Base-by-base conservation (phyloP, 2,329 filamentous ascomycete species). In the Aspergillus bombycis region DNA sequence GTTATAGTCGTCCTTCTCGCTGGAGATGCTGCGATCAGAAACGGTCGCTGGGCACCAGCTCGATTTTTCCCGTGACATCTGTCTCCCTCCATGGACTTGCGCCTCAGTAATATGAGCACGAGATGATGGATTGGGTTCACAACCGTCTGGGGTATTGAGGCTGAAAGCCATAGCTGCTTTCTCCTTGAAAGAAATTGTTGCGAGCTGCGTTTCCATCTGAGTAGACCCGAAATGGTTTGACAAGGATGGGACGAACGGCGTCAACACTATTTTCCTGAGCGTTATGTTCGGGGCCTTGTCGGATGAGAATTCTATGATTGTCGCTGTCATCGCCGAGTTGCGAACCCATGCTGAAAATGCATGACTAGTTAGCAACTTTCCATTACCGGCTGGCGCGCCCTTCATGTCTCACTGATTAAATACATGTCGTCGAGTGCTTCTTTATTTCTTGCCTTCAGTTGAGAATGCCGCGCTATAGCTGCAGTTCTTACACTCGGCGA, bases 391-490 rank as follows among this genome's bases (percentile, higher is more conserved):
- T 30, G 34, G 45, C 32, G 14, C 43, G 9, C 48, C 21, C 7
- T 30, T 63, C 70, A 70, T 68, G 69, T 81, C 87, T 92, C 91
- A 93, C 89, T 83, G 89, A 93, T 91, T 71, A 94, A 94, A 93
- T 84, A 67, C 68, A 91, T 89, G 82, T 81, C 82, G 83, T 91
- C 91, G 92, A 94, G 91, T 94, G 84, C 88, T 87, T 87, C 75
- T 72, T 23, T 76, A 87, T 73, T 68, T 74, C 69, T 71, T 90
- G 71, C 75, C 75, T 78, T 79, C 91, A 87, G 88, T 88, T 83
- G 90, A 94, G 91, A 95, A 95, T 94, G 91, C 89, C 88, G 92
- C 91, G 83, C 85, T 89, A 84, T 86, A 89, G 91, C 91, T 90
- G 91, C 93, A 96, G 83, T 96, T 96, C 92, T 93, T 78, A 88